Percentiles rank a stretch among this genome's conserved stretches.
phyloP scores from a whole-genome alignment of 192 early-diverging fungal species.

The Backusella circina region DNA sequence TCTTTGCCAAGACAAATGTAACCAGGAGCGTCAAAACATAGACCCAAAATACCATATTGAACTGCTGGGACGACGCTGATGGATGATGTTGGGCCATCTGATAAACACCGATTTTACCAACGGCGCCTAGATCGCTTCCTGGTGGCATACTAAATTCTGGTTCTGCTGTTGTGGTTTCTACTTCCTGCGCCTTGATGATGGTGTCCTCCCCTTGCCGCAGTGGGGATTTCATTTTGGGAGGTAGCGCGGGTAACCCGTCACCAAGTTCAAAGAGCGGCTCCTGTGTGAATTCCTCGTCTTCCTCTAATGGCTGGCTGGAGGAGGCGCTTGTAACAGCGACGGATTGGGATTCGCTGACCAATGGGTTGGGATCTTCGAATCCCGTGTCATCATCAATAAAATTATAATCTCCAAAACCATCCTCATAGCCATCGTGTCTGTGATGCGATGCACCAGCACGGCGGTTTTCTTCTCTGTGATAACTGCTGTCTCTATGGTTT shows the following conservation, averaged over 20 bases:
- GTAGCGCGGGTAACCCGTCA: background rate
- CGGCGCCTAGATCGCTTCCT: background rate
- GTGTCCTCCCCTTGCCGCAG: background rate
- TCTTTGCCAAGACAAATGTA: background rate
- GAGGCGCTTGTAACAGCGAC: background rate
- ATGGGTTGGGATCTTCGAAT: background rate
- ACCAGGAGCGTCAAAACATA: background rate
- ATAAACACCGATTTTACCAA: constrained; percentile 1
- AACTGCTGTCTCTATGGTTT: background rate
- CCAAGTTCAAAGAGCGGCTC: background rate
- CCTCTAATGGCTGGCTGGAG: background rate
- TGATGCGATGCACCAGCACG: background rate
- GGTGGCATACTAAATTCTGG: background rate
- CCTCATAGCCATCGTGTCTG: background rate
- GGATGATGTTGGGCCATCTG: background rate
- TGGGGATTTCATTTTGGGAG: background rate
- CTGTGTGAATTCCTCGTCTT: background rate
- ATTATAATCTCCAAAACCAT: background rate
- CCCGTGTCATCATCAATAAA: background rate
- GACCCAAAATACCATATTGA: background rate
- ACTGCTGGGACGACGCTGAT: background rate
- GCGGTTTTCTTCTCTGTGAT: background rate
- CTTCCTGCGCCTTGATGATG: background rate
- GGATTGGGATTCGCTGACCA: background rate
- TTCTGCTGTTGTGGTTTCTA: background rate